phyloP scores from a whole-genome alignment of 192 early-diverging fungal species.

The Linnemannia elongata region DNA sequence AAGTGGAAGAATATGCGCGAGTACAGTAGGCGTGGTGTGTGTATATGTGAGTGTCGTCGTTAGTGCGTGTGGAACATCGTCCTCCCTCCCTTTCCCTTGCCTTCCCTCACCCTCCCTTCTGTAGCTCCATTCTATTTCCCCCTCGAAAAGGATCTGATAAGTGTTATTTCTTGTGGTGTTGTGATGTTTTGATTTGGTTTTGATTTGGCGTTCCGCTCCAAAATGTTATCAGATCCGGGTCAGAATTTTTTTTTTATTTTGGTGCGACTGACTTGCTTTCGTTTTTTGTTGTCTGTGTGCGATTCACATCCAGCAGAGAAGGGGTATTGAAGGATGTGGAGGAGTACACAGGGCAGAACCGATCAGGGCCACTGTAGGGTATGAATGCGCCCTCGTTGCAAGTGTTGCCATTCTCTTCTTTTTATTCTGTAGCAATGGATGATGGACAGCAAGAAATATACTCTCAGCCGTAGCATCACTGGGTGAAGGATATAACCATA shows the following conservation, averaged over 20 bases:
- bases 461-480: no score
- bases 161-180: not conserved
- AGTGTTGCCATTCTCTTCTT: no score
- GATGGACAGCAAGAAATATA: not conserved
- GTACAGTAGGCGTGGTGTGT: not conserved
- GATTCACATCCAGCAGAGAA: no score
- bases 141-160: slow-evolving; percentile 22
- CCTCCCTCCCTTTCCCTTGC: not conserved
- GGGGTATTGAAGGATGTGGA: no score
- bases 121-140: not conserved
- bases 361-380: no score
- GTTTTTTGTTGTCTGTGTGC: not conserved
- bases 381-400: no score
- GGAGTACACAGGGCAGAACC: no score
- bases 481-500: not conserved
- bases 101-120: not conserved
- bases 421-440: no score
- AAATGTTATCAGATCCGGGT: slow-evolving; percentile 44
- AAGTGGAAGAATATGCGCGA: not conserved
- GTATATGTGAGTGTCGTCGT: not conserved
- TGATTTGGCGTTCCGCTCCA: slow-evolving; percentile 17
- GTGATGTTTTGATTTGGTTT: slow-evolving; percentile 23
- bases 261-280: not conserved
- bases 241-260: slow-evolving; percentile 21
- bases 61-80: not conserved